A percentile compares a stretch with the other conserved stretches of the same genome.
These are phyloP conservation scores for Clohesyomyces aquaticus DNA, from an alignment of 495 filamentous ascomycete genomes.

Conservation along the genomic window DNA sequence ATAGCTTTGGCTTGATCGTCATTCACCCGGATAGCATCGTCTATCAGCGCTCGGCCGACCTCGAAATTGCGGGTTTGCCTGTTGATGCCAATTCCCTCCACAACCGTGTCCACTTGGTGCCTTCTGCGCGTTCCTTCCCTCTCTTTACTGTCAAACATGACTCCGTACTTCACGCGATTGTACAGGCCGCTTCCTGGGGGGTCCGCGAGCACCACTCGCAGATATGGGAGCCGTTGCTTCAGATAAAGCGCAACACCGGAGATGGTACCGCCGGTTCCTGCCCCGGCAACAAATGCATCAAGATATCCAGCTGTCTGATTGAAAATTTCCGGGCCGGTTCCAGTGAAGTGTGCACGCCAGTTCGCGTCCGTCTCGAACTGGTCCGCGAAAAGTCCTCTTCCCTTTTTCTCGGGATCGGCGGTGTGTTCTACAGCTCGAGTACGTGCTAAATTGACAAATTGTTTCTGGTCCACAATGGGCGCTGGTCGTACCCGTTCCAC, in stretches of 20 bases:
- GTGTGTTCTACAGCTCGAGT: constrained; percentile 73
- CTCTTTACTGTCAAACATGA: constrained; percentile 92
- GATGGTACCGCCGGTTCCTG: constrained; percentile 93
- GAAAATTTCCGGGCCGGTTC: constrained; percentile 89
- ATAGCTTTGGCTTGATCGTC: constrained; percentile 90
- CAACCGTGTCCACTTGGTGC: constrained; percentile 91
- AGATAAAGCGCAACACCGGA: constrained; percentile 82
- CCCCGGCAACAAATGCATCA: constrained; percentile 94
- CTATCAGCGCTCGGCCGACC: constrained; percentile 77
- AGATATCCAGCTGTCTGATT: constrained; percentile 73
- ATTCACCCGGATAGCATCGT: constrained; percentile 88
- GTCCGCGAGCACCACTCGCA: constrained; percentile 85
- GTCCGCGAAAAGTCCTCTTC: constrained; percentile 86
- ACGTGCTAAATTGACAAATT: constrained; percentile 95
- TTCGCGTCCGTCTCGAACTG: constrained; percentile 94
- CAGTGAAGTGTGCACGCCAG: constrained; percentile 77
- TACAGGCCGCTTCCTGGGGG: constrained; percentile 92
- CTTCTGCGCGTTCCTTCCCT: constrained; percentile 85
- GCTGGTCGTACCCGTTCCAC: constrained; percentile 89
- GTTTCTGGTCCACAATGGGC: constrained; percentile 84
- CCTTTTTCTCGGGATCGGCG: constrained; percentile 50
- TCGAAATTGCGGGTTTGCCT: constrained; percentile 90
- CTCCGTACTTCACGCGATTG: constrained; percentile 86
- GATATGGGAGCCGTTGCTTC: constrained; percentile 65
- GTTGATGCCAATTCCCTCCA: constrained; percentile 96